These are phyloP conservation scores for Coprinopsis cinerea DNA, from an alignment of 768 basidiomycete genomes.

Conservation along the genomic window DNA sequence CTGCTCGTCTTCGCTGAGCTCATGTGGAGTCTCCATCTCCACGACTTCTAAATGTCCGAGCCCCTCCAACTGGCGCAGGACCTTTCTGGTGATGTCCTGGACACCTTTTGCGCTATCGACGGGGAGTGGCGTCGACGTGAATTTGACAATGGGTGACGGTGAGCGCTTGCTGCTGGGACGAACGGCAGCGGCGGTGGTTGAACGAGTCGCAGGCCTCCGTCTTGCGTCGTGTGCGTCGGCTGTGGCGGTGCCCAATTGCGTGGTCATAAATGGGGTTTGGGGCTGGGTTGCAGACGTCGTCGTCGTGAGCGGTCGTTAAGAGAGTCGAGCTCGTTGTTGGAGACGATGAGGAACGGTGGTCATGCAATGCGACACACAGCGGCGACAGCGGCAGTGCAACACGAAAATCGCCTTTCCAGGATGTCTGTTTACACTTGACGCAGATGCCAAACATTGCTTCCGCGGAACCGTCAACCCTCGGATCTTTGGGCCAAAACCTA, in stretches of 20 bases:
- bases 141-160: conserved; percentile 42
- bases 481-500: too few species aligned
- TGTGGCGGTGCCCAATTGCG: background rate
- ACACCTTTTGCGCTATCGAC: conserved; percentile 33
- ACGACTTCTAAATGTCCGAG: conserved; percentile 34
- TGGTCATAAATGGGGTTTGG: background rate
- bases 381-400: background rate
- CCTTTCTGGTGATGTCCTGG: conserved; percentile 42
- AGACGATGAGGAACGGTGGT: background rate
- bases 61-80: conserved; percentile 42
- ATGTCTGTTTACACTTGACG: conserved; percentile 3
- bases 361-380: background rate
- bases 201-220: background rate
- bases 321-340: background rate
- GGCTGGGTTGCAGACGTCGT: background rate
- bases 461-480: too few species aligned
- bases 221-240: conserved; percentile 1
- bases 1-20: conserved; percentile 26
- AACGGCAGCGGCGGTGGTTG: background rate
- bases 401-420: conserved; percentile 5
- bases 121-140: conserved; percentile 30
- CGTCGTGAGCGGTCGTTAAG: background rate
- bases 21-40: conserved; percentile 23
- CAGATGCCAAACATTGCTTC: background rate
- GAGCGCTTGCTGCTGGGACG: conserved; percentile 19